Evolutionary conservation across 805 yeast genomes (phyloP), one percentile per base, ranked within the genome.

Genomic region (Metschnikowia henanensis): DNA sequence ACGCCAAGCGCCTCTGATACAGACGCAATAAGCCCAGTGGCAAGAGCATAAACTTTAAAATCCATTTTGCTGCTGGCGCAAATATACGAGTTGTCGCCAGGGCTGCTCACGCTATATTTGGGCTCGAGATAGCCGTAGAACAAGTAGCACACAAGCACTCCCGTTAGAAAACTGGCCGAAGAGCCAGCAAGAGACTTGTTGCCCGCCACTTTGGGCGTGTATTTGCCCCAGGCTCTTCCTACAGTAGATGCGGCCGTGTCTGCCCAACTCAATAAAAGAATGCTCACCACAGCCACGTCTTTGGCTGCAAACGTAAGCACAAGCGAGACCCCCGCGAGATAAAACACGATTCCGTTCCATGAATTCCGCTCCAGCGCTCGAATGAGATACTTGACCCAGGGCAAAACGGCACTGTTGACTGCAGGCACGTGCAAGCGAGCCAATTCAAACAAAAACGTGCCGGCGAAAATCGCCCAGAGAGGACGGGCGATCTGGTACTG

Each of bases 191-290:
- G 69, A 3, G 96, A 86, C 64, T 94, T 94, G 49, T 80, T 79
- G 49, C 77, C 72, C 6, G 84, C 75, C 17, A 92, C 64, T 58
- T 84, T 81, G 31, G 95, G 95, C 6, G 97, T 88, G 51, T 84
- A 75, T 56, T 85, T 77, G 7, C 98, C 98, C 62, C 69, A 92
- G 43, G 77, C 78, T 52, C 99, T 76, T 30, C 99, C 99, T 58
- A 91, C 67, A 0, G 97, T 88, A 3, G 97, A 88, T 2, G 99
- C 99, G 2, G 97, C 92, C 8, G 98, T 89, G 60, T 94, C 99
- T 5, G 96, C 90, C 98, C 98, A 94, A 59, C 97, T 87, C 50
- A 94, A 76, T 39, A 92, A 70, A 51, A 90, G 72, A 3, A 90
- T 81, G 18, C 95, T 74, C 70, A 89, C 74, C 21, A 91, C 70